phyloP scores from a whole-genome alignment of 2,329 filamentous ascomycete genomes.

The Blastomyces emzantsi region DNA sequence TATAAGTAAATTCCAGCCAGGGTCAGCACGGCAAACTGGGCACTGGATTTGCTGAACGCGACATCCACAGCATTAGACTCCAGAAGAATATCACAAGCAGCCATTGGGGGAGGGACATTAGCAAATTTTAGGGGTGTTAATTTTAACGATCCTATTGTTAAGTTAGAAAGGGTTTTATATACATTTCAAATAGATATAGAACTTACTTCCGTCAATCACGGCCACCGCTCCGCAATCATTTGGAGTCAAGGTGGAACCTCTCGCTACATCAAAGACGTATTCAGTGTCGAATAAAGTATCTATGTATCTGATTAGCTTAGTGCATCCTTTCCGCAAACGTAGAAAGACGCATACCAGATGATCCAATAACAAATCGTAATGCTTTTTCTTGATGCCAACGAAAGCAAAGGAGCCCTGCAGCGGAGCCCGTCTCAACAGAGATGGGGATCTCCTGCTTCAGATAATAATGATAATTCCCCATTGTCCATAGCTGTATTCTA shows the following conservation, averaged over 20 bases:
- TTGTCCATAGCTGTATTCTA: slow-evolving; percentile 88
- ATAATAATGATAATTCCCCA: slow-evolving; percentile 97
- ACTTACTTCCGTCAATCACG: slow-evolving; percentile 69
- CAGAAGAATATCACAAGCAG: slow-evolving; percentile 61
- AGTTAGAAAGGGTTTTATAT: slow-evolving; percentile 15
- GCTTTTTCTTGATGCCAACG: slow-evolving; percentile 82
- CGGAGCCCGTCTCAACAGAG: slow-evolving; percentile 20
- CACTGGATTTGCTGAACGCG: slow-evolving; percentile 57
- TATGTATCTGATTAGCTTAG: slow-evolving; percentile 15
- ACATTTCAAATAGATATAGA: neutral
- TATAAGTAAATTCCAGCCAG: slow-evolving; percentile 58
- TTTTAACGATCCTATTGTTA: slow-evolving; percentile 52
- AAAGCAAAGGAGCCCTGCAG: slow-evolving; percentile 24
- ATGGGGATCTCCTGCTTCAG: slow-evolving; percentile 76
- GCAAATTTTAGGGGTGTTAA: slow-evolving; percentile 75
- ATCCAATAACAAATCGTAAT: slow-evolving; percentile 54
- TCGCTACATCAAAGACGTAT: slow-evolving; percentile 57
- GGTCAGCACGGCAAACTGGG: slow-evolving; percentile 63
- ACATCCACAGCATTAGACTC: slow-evolving; percentile 62
- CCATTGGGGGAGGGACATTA: slow-evolving; percentile 90
- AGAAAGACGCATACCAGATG: slow-evolving; percentile 36
- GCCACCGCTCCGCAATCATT: slow-evolving; percentile 70
- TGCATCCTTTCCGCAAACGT: neutral
- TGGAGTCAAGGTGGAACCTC: slow-evolving; percentile 60
- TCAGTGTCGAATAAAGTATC: slow-evolving; percentile 52